Evolutionary conservation across 352 stramenopile genomes (phyloP), one percentile per base, ranked within the genome.

Genomic region (Thraustochytrium sp.): DNA sequence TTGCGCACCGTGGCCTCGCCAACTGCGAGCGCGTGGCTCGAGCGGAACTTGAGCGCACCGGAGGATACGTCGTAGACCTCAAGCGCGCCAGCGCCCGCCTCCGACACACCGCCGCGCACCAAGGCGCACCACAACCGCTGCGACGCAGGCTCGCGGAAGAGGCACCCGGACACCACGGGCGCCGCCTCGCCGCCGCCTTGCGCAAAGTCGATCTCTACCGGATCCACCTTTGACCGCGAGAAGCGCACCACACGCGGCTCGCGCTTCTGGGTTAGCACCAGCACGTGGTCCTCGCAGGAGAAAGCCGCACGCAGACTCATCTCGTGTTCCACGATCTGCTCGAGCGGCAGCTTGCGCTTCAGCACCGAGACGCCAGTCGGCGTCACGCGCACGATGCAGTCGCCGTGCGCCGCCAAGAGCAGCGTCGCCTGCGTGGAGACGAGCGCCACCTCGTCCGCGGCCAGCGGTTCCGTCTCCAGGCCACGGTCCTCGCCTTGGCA

Each of bases 61-160:
- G 26, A 42, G 53, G 44, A 2, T 8, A 80, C 38, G 51, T 80
- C 37, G 53, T 72, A 80, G 21, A 80, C 23, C 51, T 80, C 68
- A 34, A 80, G 38, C 21, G 44, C 68, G 51, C 68, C 68, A 65
- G 68, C 68, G 53, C 68, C 53, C 31, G 42, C 76, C 0, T 80
- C 68, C 5, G 68, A 46, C 16, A 80, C 44, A 16, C 68, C 68
- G 31, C 68, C 68, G 37, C 68, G 68, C 51, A 80, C 68, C 13
- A 80, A 51, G 5, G 31, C 53, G 26, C 42, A 63, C 48, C 76
- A 46, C 21, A 80, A 29, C 9, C n/a, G 48, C 23, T 61, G 36
- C 36, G 9, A n/a, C 29, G 16, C 13, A 21, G 34, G 44, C 16
- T 80, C 31, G 13, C 26, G 18, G 29, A 72, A 46, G 16, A 55